These are phyloP conservation scores for Phytopythium boreale DNA, from an alignment of 352 stramenopile genomes.

Conservation along the genomic window DNA sequence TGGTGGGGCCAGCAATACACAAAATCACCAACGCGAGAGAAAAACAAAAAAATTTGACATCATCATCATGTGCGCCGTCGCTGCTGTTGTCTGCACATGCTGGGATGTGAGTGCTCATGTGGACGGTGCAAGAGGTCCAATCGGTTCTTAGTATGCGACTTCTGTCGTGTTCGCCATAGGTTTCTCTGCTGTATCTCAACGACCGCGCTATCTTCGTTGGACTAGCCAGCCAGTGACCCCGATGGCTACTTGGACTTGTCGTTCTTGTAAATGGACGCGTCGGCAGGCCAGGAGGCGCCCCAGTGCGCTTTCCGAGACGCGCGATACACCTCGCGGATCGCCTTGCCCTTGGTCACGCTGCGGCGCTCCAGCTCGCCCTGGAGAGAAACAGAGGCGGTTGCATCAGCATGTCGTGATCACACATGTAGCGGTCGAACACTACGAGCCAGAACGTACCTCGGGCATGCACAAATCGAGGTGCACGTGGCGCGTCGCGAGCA, in stretches of 20 bases:
- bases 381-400: conserved; percentile 13
- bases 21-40: not conserved
- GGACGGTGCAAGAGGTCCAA: no score
- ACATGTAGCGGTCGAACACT: no score
- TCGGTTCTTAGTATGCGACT: no score
- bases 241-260: conserved; percentile 30
- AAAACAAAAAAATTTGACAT: no score
- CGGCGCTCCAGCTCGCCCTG: conserved; percentile 77
- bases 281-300: conserved; percentile 68
- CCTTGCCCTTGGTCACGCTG: conserved; percentile 69
- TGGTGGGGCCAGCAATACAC: not conserved
- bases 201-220: no score
- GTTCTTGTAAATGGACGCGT: conserved; percentile 56
- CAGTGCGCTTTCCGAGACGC: conserved; percentile 81
- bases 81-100: no score
- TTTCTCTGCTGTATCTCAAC: no score
- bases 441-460: conserved; percentile 52
- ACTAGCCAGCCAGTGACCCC: no score
- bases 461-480: conserved; percentile 82
- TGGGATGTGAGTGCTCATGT: no score
- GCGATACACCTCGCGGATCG: conserved; percentile 77
- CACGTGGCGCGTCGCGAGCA: conserved; percentile 76
- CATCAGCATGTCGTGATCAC: conserved; percentile 1
- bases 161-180: no score
- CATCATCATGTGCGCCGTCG: no score